Conservation (phyloP, 2,329 filamentous ascomycete genomes). For the Neonectria magnoliae region DNA sequence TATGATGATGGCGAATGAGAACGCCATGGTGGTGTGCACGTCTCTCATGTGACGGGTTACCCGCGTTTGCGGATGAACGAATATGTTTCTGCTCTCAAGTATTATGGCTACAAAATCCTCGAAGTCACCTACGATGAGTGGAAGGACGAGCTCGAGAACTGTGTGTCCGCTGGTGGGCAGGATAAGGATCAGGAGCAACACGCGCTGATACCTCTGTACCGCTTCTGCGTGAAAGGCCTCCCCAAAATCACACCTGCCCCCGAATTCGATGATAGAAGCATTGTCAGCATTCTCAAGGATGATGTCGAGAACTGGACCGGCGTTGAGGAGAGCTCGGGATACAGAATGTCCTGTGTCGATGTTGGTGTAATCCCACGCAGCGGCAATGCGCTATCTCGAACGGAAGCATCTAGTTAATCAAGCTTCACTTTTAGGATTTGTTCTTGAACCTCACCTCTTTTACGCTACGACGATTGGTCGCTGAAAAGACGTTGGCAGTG, state of each 20-base stretch:
- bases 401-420: too few species aligned
- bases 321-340: constrained; percentile 63
- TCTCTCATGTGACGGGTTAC: constrained; percentile 83
- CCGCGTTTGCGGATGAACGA: constrained; percentile 81
- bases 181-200: constrained; percentile 38
- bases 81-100: constrained; percentile 74
- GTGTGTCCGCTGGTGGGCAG: constrained; percentile 38
- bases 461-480: not conserved
- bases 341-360: constrained; percentile 41
- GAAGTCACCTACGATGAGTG: constrained; percentile 72
- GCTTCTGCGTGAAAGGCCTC: constrained; percentile 27
- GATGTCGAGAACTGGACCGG: constrained; percentile 70
- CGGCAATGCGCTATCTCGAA: constrained; percentile 27
- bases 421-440: too few species aligned
- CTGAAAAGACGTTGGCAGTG: too few species aligned
- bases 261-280: constrained; percentile 57
- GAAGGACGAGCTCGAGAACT: constrained; percentile 42
- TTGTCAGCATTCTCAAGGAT: constrained; percentile 69
- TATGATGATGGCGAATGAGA: constrained; percentile 79
- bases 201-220: constrained; percentile 27
- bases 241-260: constrained; percentile 26
- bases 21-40: constrained; percentile 71
- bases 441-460: too few species aligned
- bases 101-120: constrained; percentile 78
- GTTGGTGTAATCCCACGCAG: constrained; percentile 39